Evolutionary conservation across 2,329 filamentous ascomycete genomes (phyloP), one percentile per base, ranked within the genome.

Genomic region (Aspergillus felis): DNA sequence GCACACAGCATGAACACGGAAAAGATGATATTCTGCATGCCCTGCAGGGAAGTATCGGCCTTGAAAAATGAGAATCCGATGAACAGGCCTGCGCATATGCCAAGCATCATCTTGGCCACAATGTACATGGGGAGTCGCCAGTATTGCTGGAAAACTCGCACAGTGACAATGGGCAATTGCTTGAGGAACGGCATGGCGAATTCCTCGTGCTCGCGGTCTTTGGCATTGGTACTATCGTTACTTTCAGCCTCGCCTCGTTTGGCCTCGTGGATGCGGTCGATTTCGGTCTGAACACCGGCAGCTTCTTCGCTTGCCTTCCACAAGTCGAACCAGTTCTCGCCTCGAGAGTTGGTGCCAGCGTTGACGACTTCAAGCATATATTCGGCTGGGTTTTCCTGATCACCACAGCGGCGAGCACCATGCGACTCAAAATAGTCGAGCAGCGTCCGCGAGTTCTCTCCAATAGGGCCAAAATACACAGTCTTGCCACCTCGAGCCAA

Each of bases 81-180:
- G 73, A 94, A 94, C 10, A 94, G 81, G 9, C 86, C 82, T 61
- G 69, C 66, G 22, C 66, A 76, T 17, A 83, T 76, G 69, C 87
- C 91, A 12, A 95, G 84, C 2, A 82, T 77, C 4, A 82, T 74
- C 79, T 96, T 95, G 64, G 89, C 86, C 76, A 92, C 92, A 70
- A 96, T 90, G 78, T 95, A 94, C 2, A 85, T 83, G 0, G 91
- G 91, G 2, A 87, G 91, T 58, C 91, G 87, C 91, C 91, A 96
- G 81, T 93, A 94, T 71, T 95, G 90, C 71, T 92, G 84, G 78
- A 93, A 93, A 25, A 93, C 88, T 66, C 91, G 90, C 63, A 81
- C 73, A 4, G 83, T 83, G 56, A 92, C 89, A 66, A 85, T 80
- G 52, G 73, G 75, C 28, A 93, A 75, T 73, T 96, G 91, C 6